Evolutionary conservation across 2,329 filamentous ascomycete species (phyloP).

Genomic region (Aspergillus brunneoviolaceus): DNA sequence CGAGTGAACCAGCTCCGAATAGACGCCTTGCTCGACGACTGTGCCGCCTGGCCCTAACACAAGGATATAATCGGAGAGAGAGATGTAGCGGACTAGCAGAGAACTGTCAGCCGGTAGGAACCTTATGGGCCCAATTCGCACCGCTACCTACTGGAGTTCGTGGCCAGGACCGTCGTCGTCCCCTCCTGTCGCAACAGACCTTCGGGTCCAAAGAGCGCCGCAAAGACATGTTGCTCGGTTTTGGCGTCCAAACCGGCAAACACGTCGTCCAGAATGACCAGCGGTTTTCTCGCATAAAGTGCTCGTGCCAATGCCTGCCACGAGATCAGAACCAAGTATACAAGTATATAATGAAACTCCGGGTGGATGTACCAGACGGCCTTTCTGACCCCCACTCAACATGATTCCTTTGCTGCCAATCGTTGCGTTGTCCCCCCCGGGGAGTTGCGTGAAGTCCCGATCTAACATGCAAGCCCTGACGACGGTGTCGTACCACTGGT

Average conservation of each 20-base stretch:
- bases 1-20: too few relatives aligned
- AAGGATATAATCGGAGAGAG: too few relatives aligned
- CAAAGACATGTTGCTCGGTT: conserved; percentile 1
- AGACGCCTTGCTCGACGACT: too few relatives aligned
- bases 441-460: conserved; percentile 25
- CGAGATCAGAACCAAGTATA: background rate
- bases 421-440: conserved; percentile 19
- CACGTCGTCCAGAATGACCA: conserved; percentile 21
- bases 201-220: conserved; percentile 4
- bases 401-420: background rate
- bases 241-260: conserved; percentile 33
- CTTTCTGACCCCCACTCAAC: conserved; percentile 7
- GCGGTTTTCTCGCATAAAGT: conserved; percentile 14
- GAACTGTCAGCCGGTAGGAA: too few relatives aligned
- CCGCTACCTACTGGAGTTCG: background rate
- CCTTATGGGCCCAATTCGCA: too few relatives aligned
- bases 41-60: too few relatives aligned
- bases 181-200: conserved; percentile 11
- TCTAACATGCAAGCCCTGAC: conserved; percentile 20
- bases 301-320: conserved; percentile 17
- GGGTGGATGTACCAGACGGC: background rate
- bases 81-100: too few relatives aligned
- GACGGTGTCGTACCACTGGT: background rate
- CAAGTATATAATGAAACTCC: background rate
- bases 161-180: conserved; percentile 16